These are phyloP conservation scores for Dioscorea alata DNA, from an alignment of 106 monocot species.

Conservation along the genomic window DNA sequence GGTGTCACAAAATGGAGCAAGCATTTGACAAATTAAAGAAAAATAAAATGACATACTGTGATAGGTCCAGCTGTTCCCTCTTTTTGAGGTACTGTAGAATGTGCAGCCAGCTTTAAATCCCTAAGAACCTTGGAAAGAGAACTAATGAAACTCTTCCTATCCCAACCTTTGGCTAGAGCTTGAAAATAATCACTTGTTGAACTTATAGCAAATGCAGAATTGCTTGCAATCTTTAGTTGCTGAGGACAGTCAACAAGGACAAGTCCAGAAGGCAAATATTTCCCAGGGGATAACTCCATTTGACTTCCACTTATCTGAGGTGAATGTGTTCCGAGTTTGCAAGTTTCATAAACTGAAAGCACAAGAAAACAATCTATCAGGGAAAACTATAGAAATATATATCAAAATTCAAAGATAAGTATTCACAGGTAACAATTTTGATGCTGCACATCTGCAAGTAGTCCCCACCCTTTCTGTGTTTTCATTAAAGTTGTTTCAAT, in stretches of 20 bases:
- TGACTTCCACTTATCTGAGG: conserved; percentile 43
- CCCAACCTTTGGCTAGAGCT: conserved; percentile 65
- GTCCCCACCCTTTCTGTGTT: too few species aligned
- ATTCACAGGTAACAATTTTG: too few species aligned
- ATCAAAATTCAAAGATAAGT: too few species aligned
- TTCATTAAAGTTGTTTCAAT: too few species aligned
- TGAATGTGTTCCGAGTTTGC: conserved; percentile 82
- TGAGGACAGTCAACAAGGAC: conserved; percentile 75
- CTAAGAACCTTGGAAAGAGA: conserved; percentile 54
- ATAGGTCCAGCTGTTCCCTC: conserved; percentile 58
- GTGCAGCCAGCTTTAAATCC: conserved; percentile 46
- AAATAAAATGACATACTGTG: conserved; percentile 35
- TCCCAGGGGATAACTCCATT: conserved; percentile 45
- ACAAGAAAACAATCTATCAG: neutral
- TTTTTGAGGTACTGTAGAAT: conserved; percentile 51
- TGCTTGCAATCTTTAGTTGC: conserved; percentile 46
- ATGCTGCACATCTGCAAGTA: too few species aligned
- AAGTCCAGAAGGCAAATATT: conserved; percentile 51
- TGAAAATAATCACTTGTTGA: conserved; percentile 56
- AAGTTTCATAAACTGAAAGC: conserved; percentile 83
- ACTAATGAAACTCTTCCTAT: conserved; percentile 38
- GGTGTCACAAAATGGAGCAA: too few species aligned
- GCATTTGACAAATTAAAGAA: too few species aligned
- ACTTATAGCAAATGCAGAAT: conserved; percentile 34
- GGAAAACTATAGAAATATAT: too few species aligned